A percentile compares a stretch with the other conserved stretches of the same genome.
Conservation (phyloP, 2,329 filamentous ascomycete genomes). For the Aspergillus novoparasiticus region DNA sequence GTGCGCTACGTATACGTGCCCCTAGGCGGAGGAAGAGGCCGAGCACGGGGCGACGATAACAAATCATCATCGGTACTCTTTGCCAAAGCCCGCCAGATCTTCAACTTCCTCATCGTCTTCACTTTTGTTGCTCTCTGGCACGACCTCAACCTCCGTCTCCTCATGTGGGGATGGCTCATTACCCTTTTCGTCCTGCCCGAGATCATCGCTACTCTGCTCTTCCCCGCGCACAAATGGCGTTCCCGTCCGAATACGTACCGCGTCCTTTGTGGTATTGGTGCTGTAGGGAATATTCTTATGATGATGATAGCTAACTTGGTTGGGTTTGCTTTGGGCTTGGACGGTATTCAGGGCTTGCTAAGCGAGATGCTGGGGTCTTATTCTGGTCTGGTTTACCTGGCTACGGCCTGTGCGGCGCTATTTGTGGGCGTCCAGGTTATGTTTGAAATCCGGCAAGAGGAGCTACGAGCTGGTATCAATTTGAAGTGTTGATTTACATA, state of each 20-base stretch:
- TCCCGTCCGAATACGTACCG: constrained; percentile 72
- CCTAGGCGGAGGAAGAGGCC: constrained; percentile 67
- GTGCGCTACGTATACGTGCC: constrained; percentile 93
- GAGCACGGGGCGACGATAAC: constrained; percentile 21
- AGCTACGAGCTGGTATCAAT: constrained; percentile 77
- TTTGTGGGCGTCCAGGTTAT: constrained; percentile 91
- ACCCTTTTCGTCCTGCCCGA: constrained; percentile 93
- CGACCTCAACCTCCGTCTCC: constrained; percentile 84
- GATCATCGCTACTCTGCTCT: constrained; percentile 69
- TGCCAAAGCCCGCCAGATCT: constrained; percentile 60
- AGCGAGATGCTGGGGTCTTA: constrained; percentile 74
- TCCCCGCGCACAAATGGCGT: constrained; percentile 74
- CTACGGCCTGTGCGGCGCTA: constrained; percentile 69
- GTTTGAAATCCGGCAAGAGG: constrained; percentile 90
- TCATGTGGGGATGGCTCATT: constrained; percentile 97
- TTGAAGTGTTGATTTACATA: constrained; percentile 68
- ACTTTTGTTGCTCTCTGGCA: constrained; percentile 98
- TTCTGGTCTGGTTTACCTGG: constrained; percentile 74
- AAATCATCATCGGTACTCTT: constrained; percentile 40
- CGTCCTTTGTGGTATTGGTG: constrained; percentile 77
- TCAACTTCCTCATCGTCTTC: constrained; percentile 83
- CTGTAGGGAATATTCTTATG: constrained; percentile 82
- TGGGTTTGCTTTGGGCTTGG: constrained; percentile 88
- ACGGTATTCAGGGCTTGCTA: constrained; percentile 78
- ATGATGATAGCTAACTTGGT: constrained; percentile 96